phyloP scores from a whole-genome alignment of 169 alveolate species.

The Theileria equi region DNA sequence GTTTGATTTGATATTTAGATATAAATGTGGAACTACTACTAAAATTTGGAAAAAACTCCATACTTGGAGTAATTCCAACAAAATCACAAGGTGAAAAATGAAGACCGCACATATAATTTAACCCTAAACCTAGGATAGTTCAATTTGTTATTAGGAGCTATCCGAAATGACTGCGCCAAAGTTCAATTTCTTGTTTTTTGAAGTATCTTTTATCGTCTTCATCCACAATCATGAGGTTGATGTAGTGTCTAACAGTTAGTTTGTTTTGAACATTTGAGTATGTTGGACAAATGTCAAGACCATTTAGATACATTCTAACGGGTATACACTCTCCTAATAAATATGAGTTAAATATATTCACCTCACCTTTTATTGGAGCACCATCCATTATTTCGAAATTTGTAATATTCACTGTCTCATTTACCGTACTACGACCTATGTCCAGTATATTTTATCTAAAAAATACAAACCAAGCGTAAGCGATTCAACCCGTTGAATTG shows the following conservation, averaged over 20 bases:
- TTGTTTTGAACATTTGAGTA: conserved; percentile 92
- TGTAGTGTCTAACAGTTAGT: conserved; percentile 92
- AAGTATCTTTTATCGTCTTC: conserved; percentile 96
- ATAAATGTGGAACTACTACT: too few relatives aligned
- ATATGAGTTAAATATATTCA: background rate
- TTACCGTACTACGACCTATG: conserved; percentile 69
- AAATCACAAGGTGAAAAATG: too few relatives aligned
- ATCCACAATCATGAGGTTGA: conserved; percentile 96
- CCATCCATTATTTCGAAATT: conserved; percentile 99
- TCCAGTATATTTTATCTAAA: conserved; percentile 2
- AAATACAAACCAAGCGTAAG: conserved; percentile 31
- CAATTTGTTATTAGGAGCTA: conserved; percentile 5
- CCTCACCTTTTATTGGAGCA: conserved; percentile 88
- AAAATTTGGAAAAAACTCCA: too few relatives aligned
- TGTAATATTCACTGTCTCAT: conserved; percentile 93
- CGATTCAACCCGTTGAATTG: conserved; percentile 72
- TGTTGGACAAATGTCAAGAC: conserved; percentile 97
- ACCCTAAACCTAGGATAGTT: background rate
- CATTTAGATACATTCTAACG: conserved; percentile 92
- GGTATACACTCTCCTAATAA: conserved; percentile 92
- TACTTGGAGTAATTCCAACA: too few relatives aligned
- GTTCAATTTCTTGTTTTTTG: conserved; percentile 94
- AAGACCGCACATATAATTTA: too few relatives aligned
- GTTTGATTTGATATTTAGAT: too few relatives aligned
- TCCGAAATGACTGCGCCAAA: conserved; percentile 94